Percentiles rank a stretch among this genome's conserved stretches.
Evolutionary conservation across 306 rosid species (phyloP).

Genomic region (Sicyos edulis): DNA sequence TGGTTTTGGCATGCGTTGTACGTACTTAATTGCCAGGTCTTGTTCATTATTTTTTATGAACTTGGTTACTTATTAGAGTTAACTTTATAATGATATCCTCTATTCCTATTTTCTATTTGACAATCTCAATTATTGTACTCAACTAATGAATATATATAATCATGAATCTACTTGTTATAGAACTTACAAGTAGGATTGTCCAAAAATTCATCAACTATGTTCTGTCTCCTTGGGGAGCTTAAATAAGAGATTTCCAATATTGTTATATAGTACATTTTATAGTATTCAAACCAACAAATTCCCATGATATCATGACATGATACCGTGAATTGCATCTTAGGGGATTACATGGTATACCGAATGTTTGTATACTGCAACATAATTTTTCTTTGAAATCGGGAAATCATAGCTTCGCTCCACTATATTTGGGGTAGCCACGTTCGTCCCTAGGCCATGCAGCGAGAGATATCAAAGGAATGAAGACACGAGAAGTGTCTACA

Average conservation of each 20-base stretch:
- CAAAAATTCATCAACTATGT: neutral
- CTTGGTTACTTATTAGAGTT: slow-evolving; percentile 6
- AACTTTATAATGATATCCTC: neutral
- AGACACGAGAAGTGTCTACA: too few relatives aligned
- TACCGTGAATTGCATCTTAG: neutral
- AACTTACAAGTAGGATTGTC: neutral
- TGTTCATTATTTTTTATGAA: slow-evolving; percentile 31
- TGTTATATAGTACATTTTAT: neutral
- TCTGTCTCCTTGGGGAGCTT: neutral
- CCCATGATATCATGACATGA: too few relatives aligned
- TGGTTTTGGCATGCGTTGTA: slow-evolving; percentile 49
- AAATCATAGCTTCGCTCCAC: too few relatives aligned
- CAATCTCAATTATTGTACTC: neutral
- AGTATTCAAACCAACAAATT: neutral
- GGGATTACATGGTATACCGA: neutral
- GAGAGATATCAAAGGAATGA: too few relatives aligned
- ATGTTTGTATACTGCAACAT: neutral
- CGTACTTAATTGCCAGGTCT: slow-evolving; percentile 37
- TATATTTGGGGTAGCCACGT: too few relatives aligned
- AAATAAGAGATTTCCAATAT: neutral
- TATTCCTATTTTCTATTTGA: neutral
- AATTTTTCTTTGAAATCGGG: too few relatives aligned
- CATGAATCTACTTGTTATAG: neutral
- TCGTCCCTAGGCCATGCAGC: too few relatives aligned
- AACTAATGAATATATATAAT: neutral